These are phyloP conservation scores for Tanacetum coccineum DNA, from an alignment of 129 eudicot genomes.

Conservation along the genomic window DNA sequence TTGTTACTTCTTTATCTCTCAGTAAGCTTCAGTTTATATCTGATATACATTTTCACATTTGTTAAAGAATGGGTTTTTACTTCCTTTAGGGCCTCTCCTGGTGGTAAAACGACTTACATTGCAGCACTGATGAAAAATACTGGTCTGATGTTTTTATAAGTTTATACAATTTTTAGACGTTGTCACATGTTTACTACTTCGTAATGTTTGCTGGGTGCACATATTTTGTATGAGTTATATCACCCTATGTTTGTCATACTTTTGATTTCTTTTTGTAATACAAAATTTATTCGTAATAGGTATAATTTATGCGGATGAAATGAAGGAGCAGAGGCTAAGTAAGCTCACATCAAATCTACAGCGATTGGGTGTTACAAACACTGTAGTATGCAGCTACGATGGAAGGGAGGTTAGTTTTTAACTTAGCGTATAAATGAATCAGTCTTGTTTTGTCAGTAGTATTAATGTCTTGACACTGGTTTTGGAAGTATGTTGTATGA, in stretches of 20 bases:
- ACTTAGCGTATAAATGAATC: not conserved
- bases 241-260: not conserved
- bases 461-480: too few relatives aligned
- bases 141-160: slow-evolving; percentile 38
- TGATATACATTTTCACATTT: too few relatives aligned
- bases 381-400: slow-evolving; percentile 83
- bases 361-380: slow-evolving; percentile 94
- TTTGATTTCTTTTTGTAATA: not conserved
- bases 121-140: slow-evolving; percentile 94
- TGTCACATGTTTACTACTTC: not conserved
- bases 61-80: not conserved
- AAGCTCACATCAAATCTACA: slow-evolving; percentile 75
- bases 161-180: slow-evolving; percentile 6
- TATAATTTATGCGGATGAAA: slow-evolving; percentile 84
- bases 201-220: not conserved
- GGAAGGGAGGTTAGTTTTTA: slow-evolving; percentile 75
- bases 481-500: too few relatives aligned
- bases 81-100: slow-evolving; percentile 86
- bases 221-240: not conserved
- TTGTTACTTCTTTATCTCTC: not conserved
- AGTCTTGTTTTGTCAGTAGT: too few relatives aligned
- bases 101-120: slow-evolving; percentile 95
- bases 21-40: not conserved
- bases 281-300: slow-evolving; percentile 38
- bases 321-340: slow-evolving; percentile 75